Evolutionary conservation across 1,139 yeast genomes (phyloP).

Genomic region (Waltiozyma sp.): DNA sequence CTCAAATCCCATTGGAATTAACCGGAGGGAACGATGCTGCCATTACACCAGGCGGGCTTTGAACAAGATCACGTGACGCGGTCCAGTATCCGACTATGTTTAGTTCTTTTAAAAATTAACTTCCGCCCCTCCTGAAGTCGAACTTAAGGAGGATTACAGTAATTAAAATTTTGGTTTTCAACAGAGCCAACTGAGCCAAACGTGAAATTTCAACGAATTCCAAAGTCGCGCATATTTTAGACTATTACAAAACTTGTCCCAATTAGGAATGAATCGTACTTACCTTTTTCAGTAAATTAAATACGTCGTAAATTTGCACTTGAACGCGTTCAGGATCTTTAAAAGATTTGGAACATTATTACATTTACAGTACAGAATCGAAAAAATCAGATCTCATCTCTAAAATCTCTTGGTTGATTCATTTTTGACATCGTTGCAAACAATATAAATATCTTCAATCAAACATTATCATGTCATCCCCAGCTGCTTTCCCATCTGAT

Average conservation of each 20-base stretch:
- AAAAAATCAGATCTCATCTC: too few species aligned
- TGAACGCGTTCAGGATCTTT: not conserved
- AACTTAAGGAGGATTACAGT: not conserved
- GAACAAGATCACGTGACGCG: not conserved
- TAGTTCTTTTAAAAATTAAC: not conserved
- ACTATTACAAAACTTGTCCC: not conserved
- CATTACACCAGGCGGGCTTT: conserved; percentile 28
- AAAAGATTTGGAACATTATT: too few species aligned
- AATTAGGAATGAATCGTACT: not conserved
- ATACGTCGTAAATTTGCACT: not conserved
- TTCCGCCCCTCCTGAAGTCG: not conserved
- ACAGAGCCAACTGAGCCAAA: not conserved
- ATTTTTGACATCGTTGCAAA: too few species aligned
- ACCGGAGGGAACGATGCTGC: conserved; percentile 37
- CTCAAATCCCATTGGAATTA: not conserved
- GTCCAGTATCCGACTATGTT: not conserved
- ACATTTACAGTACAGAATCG: too few species aligned
- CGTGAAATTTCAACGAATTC: not conserved
- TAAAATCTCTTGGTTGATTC: too few species aligned
- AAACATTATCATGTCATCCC: conserved; percentile 3
- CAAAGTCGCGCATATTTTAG: not conserved
- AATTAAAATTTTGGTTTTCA: not conserved
- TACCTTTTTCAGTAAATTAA: not conserved
- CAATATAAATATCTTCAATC: not conserved
- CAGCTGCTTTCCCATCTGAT: conserved; percentile 24